phyloP scores from a whole-genome alignment of 208 protist genomes.

The Trypanosoma brucei region DNA sequence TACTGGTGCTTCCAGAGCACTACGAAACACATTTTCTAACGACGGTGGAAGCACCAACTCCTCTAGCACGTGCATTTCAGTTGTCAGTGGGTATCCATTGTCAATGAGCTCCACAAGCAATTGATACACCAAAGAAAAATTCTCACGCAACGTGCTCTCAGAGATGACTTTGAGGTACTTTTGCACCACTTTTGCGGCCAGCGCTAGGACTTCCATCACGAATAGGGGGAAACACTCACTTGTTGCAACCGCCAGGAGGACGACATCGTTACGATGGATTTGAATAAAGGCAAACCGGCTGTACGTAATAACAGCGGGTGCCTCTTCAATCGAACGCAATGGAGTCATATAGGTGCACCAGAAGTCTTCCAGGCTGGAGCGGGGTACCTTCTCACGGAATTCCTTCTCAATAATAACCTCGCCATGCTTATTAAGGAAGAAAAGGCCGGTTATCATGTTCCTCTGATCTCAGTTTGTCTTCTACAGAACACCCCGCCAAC shows the following conservation, averaged over 20 bases:
- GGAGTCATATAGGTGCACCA: conserved; percentile 59
- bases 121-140: conserved; percentile 90
- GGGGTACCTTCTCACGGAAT: conserved; percentile 66
- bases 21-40: conserved; percentile 76
- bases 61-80: conserved; percentile 76
- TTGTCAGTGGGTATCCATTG: conserved; percentile 89
- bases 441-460: conserved; percentile 66
- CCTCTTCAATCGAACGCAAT: conserved; percentile 30
- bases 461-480: neutral
- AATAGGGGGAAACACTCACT: conserved; percentile 74
- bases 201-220: conserved; percentile 67
- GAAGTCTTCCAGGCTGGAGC: conserved; percentile 63
- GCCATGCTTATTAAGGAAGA: conserved; percentile 66
- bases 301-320: conserved; percentile 49
- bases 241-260: conserved; percentile 58
- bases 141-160: conserved; percentile 78
- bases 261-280: conserved; percentile 65
- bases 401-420: conserved; percentile 90
- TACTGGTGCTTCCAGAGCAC: conserved; percentile 44
- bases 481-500: neutral
- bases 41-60: conserved; percentile 84
- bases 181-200: conserved; percentile 59
- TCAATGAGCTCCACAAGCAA: conserved; percentile 90
- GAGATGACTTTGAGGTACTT: conserved; percentile 75
- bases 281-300: conserved; percentile 65